Conservation (phyloP, 140 eudicot genomes). For the Bidens hawaiensis region DNA sequence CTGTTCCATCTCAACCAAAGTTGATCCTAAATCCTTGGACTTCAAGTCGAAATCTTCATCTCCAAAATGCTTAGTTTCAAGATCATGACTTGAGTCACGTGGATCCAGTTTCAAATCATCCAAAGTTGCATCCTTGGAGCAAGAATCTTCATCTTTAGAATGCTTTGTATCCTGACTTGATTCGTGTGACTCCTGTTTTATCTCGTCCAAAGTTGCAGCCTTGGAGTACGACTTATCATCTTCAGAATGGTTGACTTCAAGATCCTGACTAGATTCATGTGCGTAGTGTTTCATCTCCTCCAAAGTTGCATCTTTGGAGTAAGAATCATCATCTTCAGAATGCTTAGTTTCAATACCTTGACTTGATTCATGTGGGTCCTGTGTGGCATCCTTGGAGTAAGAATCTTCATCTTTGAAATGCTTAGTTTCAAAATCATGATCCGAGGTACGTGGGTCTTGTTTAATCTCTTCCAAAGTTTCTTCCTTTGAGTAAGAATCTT, state of each 20-base stretch:
- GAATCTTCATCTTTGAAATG: conserved; percentile 16
- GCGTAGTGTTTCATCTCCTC: conserved; percentile 8
- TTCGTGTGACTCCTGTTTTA: neutral
- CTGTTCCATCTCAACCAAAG: conserved; percentile 12
- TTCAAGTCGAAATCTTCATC: conserved; percentile 24
- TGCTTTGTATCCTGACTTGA: conserved; percentile 1
- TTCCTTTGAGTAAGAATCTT: neutral
- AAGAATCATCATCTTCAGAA: conserved; percentile 4
- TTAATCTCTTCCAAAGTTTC: neutral
- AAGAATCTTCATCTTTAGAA: conserved; percentile 15
- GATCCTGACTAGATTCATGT: conserved; percentile 2
- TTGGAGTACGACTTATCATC: conserved; percentile 11
- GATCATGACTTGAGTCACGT: conserved; percentile 14
- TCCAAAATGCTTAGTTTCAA: conserved; percentile 15
- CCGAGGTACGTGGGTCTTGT: neutral
- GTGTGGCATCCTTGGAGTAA: conserved; percentile 16
- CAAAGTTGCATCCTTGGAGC: conserved; percentile 16
- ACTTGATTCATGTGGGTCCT: conserved; percentile 3
- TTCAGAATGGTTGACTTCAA: conserved; percentile 12
- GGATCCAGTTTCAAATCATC: conserved; percentile 13
- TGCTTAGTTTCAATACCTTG: conserved; percentile 21
- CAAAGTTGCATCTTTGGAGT: neutral
- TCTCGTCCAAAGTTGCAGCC: conserved; percentile 19
- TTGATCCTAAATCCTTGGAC: conserved; percentile 14
- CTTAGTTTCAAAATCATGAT: conserved; percentile 12